Conservation (phyloP, 768 basidiomycete genomes). For the Tylopilus cervinicoccineus region DNA sequence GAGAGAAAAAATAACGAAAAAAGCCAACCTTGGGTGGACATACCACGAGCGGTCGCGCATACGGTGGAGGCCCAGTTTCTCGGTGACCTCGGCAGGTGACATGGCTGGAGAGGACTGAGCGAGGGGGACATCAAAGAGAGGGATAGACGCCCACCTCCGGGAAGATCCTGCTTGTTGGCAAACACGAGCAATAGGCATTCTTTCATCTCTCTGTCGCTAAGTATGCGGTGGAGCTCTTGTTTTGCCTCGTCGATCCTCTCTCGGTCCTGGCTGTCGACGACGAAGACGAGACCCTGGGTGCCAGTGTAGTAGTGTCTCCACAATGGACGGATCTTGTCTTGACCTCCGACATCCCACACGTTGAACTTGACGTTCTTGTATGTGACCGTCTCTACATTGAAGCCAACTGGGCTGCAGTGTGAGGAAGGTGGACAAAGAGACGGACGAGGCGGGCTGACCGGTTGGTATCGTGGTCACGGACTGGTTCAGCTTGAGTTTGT, state of each 20-base stretch:
- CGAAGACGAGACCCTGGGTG: constrained; percentile 97
- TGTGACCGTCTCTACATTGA: constrained; percentile 98
- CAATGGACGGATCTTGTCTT: constrained; percentile 97
- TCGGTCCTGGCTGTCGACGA: constrained; percentile 94
- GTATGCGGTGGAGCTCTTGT: constrained; percentile 91
- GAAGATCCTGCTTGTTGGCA: constrained; percentile 98
- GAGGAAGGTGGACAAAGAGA: neutral
- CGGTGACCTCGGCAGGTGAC: constrained; percentile 99
- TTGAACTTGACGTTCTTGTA: constrained; percentile 98
- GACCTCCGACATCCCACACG: constrained; percentile 98
- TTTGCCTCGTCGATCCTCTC: constrained; percentile 96
- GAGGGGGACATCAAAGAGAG: neutral
- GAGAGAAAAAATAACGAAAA: neutral
- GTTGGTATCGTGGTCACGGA: constrained; percentile 98
- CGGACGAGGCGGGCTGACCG: constrained; percentile 40
- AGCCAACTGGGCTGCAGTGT: constrained; percentile 64
- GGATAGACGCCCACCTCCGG: constrained; percentile 65
- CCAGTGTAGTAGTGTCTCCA: constrained; percentile 99
- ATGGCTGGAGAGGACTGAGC: constrained; percentile 52
- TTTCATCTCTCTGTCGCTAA: constrained; percentile 97
- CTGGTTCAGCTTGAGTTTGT: constrained; percentile 98
- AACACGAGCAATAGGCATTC: constrained; percentile 97
- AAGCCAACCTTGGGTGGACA: constrained; percentile 89
- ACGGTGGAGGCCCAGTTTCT: constrained; percentile 89
- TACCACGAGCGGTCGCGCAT: constrained; percentile 99